A percentile compares a stretch with the other conserved stretches of the same genome.
Conservation (phyloP, 2,329 filamentous ascomycete genomes). For the Ascocoryne sarcoides region DNA sequence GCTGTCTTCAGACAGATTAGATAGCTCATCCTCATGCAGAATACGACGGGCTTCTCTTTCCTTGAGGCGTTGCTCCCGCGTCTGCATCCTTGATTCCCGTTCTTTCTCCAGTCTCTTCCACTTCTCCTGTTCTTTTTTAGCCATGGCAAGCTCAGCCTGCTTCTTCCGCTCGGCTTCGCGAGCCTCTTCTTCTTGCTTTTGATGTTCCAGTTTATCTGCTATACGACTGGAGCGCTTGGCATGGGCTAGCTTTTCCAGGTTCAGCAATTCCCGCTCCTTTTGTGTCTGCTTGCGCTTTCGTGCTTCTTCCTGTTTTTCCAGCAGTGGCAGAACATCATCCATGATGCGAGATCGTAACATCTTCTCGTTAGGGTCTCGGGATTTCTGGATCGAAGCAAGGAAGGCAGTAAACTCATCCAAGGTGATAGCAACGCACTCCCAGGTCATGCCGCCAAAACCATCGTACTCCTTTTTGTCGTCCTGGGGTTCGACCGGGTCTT, state of each 20-base stretch:
- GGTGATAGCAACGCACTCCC: slow-evolving; percentile 85
- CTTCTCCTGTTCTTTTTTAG: slow-evolving; percentile 57
- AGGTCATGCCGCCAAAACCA: slow-evolving; percentile 67
- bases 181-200: slow-evolving; percentile 62
- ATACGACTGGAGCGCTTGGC: slow-evolving; percentile 91
- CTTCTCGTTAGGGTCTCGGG: slow-evolving; percentile 79
- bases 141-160: slow-evolving; percentile 54
- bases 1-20: slow-evolving; percentile 68
- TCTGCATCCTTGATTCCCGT: slow-evolving; percentile 70
- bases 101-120: slow-evolving; percentile 56
- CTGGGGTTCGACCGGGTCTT: not conserved
- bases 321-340: slow-evolving; percentile 71
- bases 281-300: slow-evolving; percentile 61
- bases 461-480: slow-evolving; percentile 39
- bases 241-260: slow-evolving; percentile 77
- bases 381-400: slow-evolving; percentile 62
- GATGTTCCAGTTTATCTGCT: slow-evolving; percentile 70
- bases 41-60: slow-evolving; percentile 78
- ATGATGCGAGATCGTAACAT: slow-evolving; percentile 62
- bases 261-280: slow-evolving; percentile 70
- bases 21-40: slow-evolving; percentile 77
- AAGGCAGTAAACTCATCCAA: slow-evolving; percentile 68
- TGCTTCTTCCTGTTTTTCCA: slow-evolving; percentile 70
- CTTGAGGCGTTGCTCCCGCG: slow-evolving; percentile 74
- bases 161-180: slow-evolving; percentile 62